Evolutionary conservation across 1,284 basidiomycete species (phyloP), one percentile per base, ranked within the genome.

Genomic region (Chondrostereum purpureum): DNA sequence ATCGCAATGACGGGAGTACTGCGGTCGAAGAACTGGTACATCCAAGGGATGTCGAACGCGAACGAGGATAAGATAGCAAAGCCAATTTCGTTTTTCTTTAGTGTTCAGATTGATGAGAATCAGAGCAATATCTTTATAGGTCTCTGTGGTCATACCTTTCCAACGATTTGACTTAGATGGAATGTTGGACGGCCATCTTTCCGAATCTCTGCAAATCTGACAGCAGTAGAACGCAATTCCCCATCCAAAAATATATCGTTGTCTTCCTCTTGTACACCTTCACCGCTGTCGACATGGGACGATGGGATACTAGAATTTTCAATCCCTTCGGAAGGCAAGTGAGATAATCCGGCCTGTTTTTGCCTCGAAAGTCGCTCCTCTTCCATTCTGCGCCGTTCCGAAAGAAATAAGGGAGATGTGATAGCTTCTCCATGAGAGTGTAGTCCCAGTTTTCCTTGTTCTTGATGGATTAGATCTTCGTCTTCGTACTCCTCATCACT

Each of bases 51-150:
- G 37, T 80, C 73, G 35, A 78, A 64, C 3, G 75, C 66, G 55
- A 78, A 89, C 0, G 84, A 79, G 2, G 86, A 83, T n/a, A 89
- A 58, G 35, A 90, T 81, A 2, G 79, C 84, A 47, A 88, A 81
- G 20, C 70, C 62, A 47, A 89, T 63, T n/a, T n/a, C n/a, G n/a
- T n/a, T n/a, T n/a, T n/a, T n/a, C n/a, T n/a, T n/a, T n/a, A 41
- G 31, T 21, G 13, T 42, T 12, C 33, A n/a, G n/a, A n/a, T n/a
- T n/a, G n/a, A n/a, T n/a, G n/a, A n/a, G n/a, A n/a, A n/a, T n/a
- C n/a, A n/a, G n/a, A n/a, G n/a, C n/a, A n/a, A n/a, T 45, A n/a
- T 38, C 22, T 21, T 18, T 18, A 33, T 43, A 43, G 43, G 27
- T 34, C n/a, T n/a, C n/a, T n/a, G n/a, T 6, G 10, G 19, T 43